Evolutionary conservation across 495 filamentous ascomycete genomes (phyloP).

Genomic region (Aspergillus wentii): DNA sequence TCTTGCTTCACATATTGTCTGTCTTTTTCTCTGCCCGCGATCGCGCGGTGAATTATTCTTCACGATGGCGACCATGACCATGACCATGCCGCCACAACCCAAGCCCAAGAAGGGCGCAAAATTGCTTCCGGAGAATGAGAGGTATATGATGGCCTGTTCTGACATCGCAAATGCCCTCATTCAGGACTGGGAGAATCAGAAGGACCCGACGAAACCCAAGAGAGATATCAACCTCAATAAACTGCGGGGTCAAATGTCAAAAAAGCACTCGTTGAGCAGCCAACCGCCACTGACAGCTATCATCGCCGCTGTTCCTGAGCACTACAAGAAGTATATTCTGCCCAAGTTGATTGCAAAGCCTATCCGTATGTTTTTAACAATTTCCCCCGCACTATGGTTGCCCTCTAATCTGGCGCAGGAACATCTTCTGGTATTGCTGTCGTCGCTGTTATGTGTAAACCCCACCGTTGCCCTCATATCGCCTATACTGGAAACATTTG

Average conservation of each 20-base stretch:
- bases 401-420: conserved; percentile 38
- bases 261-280: conserved; percentile 79
- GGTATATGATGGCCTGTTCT: conserved; percentile 87
- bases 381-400: neutral
- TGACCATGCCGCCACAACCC: conserved; percentile 50
- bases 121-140: conserved; percentile 84
- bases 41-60: no score
- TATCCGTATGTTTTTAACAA: conserved; percentile 57
- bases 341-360: conserved; percentile 95
- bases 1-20: neutral
- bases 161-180: conserved; percentile 92
- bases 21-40: no score
- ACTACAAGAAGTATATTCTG: conserved; percentile 98
- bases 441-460: conserved; percentile 99
- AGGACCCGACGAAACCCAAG: conserved; percentile 62
- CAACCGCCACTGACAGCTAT: conserved; percentile 93
- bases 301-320: conserved; percentile 93
- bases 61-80: conserved; percentile 60
- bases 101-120: conserved; percentile 64
- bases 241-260: conserved; percentile 79
- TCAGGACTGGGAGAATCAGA: conserved; percentile 79
- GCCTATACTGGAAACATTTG: conserved; percentile 98
- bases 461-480: conserved; percentile 95
- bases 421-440: conserved; percentile 98
- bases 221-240: conserved; percentile 92